These are phyloP conservation scores for Ceratocystiopsis brevicomis DNA, from an alignment of 2,329 filamentous ascomycete genomes.

Conservation along the genomic window DNA sequence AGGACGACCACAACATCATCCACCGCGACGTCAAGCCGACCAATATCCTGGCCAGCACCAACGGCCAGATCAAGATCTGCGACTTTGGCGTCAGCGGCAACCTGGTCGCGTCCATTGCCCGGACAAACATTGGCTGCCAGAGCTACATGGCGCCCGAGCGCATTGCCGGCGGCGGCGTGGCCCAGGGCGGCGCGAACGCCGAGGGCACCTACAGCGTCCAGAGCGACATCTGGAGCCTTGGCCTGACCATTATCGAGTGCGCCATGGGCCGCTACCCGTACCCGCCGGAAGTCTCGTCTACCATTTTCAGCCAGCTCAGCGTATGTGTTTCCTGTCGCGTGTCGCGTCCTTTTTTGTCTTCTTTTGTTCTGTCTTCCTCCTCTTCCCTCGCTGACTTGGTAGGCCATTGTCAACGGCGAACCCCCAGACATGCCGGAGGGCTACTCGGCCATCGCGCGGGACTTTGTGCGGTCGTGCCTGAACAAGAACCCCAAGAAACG, in stretches of 20 bases:
- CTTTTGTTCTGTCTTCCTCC: slow-evolving; percentile 2
- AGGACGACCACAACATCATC: slow-evolving; percentile 98
- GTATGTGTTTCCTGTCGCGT: too few species aligned
- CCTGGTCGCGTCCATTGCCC: slow-evolving; percentile 88
- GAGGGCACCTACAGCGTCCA: slow-evolving; percentile 92
- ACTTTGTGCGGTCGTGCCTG: slow-evolving; percentile 77
- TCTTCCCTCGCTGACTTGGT: slow-evolving; percentile 3
- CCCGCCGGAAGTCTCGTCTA: slow-evolving; percentile 90
- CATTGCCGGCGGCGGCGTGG: slow-evolving; percentile 73
- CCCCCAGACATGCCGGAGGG: slow-evolving; percentile 71
- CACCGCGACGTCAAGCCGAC: slow-evolving; percentile 97
- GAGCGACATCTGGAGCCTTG: slow-evolving; percentile 94
- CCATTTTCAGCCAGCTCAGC: slow-evolving; percentile 92
- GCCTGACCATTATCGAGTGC: slow-evolving; percentile 87
- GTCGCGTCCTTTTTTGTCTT: not conserved
- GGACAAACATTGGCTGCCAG: slow-evolving; percentile 97
- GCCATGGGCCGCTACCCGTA: slow-evolving; percentile 90
- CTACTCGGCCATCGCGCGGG: slow-evolving; percentile 61
- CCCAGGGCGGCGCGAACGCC: slow-evolving; percentile 47
- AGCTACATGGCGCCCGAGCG: slow-evolving; percentile 98
- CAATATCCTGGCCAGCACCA: slow-evolving; percentile 86
- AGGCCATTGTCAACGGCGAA: slow-evolving; percentile 98
- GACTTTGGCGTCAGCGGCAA: slow-evolving; percentile 97
- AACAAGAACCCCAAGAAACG: slow-evolving; percentile 83
- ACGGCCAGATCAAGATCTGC: slow-evolving; percentile 90